phyloP scores from a whole-genome alignment of 768 basidiomycete genomes.

The Royoungia palumana region DNA sequence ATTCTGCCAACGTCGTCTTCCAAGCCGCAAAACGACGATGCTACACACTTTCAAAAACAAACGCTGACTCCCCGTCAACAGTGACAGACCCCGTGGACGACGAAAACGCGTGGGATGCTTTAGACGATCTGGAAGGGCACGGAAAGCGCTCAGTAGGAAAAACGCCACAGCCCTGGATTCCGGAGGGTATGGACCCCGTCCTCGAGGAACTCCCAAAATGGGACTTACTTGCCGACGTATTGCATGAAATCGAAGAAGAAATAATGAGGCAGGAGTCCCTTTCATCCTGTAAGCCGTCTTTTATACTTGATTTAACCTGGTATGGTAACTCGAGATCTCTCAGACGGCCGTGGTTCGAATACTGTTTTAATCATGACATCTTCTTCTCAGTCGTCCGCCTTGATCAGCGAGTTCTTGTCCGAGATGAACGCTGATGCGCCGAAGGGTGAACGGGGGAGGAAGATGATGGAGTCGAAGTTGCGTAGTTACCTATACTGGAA shows the following conservation, averaged over 20 bases:
- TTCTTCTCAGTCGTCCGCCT: constrained; percentile 68
- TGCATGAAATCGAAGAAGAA: constrained; percentile 89
- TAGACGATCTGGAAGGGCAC: constrained; percentile 51
- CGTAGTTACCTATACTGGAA: constrained; percentile 82
- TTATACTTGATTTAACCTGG: not conserved
- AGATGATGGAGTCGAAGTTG: constrained; percentile 79
- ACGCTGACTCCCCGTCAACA: constrained; percentile 19
- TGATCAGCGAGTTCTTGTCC: constrained; percentile 78
- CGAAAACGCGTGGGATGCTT: constrained; percentile 71
- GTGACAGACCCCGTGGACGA: constrained; percentile 50
- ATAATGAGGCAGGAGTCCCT: constrained; percentile 59
- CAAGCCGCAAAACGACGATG: constrained; percentile 77
- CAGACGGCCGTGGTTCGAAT: constrained; percentile 55
- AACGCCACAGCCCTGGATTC: constrained; percentile 51
- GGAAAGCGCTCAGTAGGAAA: constrained; percentile 3
- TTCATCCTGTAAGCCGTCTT: constrained; percentile 15
- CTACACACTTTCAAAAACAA: constrained; percentile 49
- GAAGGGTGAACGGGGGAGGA: constrained; percentile 60
- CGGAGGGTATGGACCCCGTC: constrained; percentile 76
- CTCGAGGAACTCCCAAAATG: constrained; percentile 96
- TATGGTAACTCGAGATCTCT: not conserved
- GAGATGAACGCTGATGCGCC: constrained; percentile 53
- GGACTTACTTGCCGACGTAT: constrained; percentile 76
- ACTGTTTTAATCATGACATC: constrained; percentile 86
- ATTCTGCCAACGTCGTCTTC: constrained; percentile 87